Base-by-base conservation (phyloP, 2,329 filamentous ascomycete species). In the Macrophomina tecta region DNA sequence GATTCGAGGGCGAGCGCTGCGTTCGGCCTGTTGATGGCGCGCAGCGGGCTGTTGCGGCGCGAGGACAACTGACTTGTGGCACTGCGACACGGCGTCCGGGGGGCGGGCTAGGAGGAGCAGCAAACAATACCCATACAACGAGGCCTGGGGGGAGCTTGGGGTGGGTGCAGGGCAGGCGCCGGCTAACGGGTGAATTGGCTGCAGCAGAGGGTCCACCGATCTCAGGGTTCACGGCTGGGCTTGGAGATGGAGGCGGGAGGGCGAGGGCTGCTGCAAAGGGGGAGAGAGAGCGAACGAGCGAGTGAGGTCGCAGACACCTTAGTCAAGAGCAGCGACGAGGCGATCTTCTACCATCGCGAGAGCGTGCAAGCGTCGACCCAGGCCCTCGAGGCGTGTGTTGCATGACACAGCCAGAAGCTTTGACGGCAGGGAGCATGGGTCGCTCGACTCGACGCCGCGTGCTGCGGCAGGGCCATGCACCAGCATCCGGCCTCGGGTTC, bases 401-500 rank as follows among this genome's bases (percentile, higher is more conserved):
- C 60, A 63, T 63, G 60, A 63, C 60, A 63, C 58, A 52, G 60
- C 60, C 60, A 51, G 45, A 52, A 63, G 60, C 60, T 63, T 63
- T 49, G 60, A 52, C 60, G 56, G 48, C 40, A 30, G 38, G 48
- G 9, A 48, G 40, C 56, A 61, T 61, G 56, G 56, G 56, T 61
- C 56, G 56, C 36, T 61, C 56, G 56, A 61, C 45, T 63, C 60
- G 60, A 40, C 60, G 60, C 60, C 48, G 60, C 45, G 45, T 51
- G 58, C 58, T 62, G 40, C 40, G 58, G 58, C 58, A 62, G 58
- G 30, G 46, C 60, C 45, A 63, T 52, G 45, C 60, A 63, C 56
- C 23, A 61, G 34, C 56, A 61, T 46, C 56, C 56, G 56, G 56
- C 56, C 40, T 61, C 56, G 56, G 56, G 60, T 63, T 36, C 30